Base-by-base conservation (phyloP, 1,284 basidiomycete genomes). In the Naganishia cerealis region DNA sequence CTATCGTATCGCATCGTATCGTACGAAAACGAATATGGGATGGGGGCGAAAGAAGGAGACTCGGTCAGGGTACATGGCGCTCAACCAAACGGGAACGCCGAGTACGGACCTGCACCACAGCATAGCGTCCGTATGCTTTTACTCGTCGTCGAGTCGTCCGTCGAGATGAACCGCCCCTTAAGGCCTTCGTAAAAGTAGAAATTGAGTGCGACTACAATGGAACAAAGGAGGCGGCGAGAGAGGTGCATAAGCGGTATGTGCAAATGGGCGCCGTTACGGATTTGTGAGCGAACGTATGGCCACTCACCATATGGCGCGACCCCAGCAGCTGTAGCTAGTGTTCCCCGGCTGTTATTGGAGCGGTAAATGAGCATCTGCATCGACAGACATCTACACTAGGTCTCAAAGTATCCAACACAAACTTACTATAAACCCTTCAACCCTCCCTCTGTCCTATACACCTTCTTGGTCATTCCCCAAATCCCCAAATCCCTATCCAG, bases 381-480 rank as follows among this genome's bases (percentile, higher is more conserved):
- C 57, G 33, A 10, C 18, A 24, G 21, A 24, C 12, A 26, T 21
- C 24, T n/a, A n/a, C n/a, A n/a, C n/a, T 8, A 43, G 9, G 13
- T 26, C 10, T 24, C 18, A 13, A 8, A 50, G 21, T n/a, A n/a
- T 26, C 18, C 59, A 55, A 33, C 29, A 42, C 13, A 38, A 53
- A 75, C 77, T 61, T 91, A 87, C 78, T 97, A 97, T 63, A 97
- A 81, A 0, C 88, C 94, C 56, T 87, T 84, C 15, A 94, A 76
- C 0, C 94, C 94, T 33, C 94, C 94, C 79, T 97, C 94, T 75
- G 94, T 92, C 40, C 87, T 85, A 81, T 94, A 87, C 61, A 97
- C 91, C 71, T 92, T 92, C 73, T 86, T 80, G 0, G 91, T 90
- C 92, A 96, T 97, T 4, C 90, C 90, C 82, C 87, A 84, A 72